Conservation (phyloP, 768 basidiomycete genomes). For the Russula sp. region DNA sequence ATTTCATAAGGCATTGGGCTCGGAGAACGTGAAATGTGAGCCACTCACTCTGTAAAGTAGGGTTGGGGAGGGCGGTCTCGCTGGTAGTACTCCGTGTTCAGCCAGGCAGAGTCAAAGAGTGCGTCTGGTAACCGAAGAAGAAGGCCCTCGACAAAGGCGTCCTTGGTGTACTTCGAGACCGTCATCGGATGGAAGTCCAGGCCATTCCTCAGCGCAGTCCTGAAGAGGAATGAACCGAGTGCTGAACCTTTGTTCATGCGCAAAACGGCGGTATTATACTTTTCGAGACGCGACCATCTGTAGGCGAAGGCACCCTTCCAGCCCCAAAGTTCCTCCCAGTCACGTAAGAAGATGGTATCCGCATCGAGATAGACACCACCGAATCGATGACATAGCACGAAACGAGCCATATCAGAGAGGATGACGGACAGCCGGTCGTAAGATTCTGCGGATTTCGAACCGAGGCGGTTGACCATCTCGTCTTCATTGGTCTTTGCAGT, state of each 20-base stretch:
- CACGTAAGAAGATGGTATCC: constrained; percentile 91
- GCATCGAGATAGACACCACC: constrained; percentile 97
- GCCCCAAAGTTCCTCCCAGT: constrained; percentile 98
- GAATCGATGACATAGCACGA: constrained; percentile 94
- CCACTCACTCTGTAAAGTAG: constrained; percentile 76
- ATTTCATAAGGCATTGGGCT: constrained; percentile 17
- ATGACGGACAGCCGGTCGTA: constrained; percentile 93
- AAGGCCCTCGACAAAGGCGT: constrained; percentile 80
- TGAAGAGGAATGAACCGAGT: constrained; percentile 88
- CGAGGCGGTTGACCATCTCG: constrained; percentile 73
- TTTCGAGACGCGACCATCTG: constrained; percentile 88
- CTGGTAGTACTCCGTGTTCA: constrained; percentile 91
- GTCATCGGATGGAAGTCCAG: constrained; percentile 98
- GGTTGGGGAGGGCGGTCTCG: constrained; percentile 92
- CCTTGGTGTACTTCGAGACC: constrained; percentile 84
- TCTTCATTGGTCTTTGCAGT: constrained; percentile 38
- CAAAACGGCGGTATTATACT: constrained; percentile 95
- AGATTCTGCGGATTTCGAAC: constrained; percentile 80
- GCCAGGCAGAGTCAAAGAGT: constrained; percentile 94
- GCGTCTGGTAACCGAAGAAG: constrained; percentile 91
- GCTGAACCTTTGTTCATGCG: constrained; percentile 92
- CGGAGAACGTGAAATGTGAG: constrained; percentile 5
- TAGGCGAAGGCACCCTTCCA: constrained; percentile 97
- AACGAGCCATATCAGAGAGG: constrained; percentile 94
- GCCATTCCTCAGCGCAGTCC: constrained; percentile 89